Base-by-base conservation (phyloP, 495 filamentous ascomycete species). In the Tuber indicum region DNA sequence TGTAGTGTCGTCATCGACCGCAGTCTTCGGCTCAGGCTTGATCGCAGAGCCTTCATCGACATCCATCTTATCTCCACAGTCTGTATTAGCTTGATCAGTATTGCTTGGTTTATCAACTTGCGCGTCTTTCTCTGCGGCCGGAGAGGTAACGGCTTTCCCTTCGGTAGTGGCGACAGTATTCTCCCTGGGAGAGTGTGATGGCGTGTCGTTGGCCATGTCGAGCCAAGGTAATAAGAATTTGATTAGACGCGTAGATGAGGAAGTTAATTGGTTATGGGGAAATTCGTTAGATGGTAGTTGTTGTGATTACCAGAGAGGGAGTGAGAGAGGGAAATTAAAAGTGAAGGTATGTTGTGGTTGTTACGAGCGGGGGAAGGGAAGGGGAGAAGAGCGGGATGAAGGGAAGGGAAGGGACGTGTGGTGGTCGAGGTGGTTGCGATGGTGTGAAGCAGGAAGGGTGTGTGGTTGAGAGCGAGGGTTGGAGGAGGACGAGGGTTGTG, bases 151-250 rank as follows among this genome's bases (percentile, higher is more conserved):
- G 70, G 66, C 46, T 66, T 36, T 66, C 58, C 16, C 58, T 66
- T 66, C 58, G 70, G 72, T 45, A 36, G 75, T 72, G 46, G 39
- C 75, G 72, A 75, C 72, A 21, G 72, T 71, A 17, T 81, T n/a
- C 62, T 77, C 81, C 76, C 79, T 75, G 41, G 80, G 72, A 66
- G 62, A 75, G 49, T 75, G 75, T 75, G 81, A 75, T 71, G 77
- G 75, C 81, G 81, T 75, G 81, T 82, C 78, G 71, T 82, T 81
- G 71, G 77, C 75, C 81, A 82, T 83, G 66, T 73, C 72, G 58
- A 75, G 43, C 78, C 81, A 71, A 74, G 69, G 41, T 47, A 71
- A 76, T 72, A 72, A 43, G 49, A 71, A 75, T 75, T 71, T 76
- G 77, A 80, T 81, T 72, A 75, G 79, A 75, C 45, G 58, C 52